phyloP scores from a whole-genome alignment of 352 stramenopile species.

The Globisporangium spinosum region DNA sequence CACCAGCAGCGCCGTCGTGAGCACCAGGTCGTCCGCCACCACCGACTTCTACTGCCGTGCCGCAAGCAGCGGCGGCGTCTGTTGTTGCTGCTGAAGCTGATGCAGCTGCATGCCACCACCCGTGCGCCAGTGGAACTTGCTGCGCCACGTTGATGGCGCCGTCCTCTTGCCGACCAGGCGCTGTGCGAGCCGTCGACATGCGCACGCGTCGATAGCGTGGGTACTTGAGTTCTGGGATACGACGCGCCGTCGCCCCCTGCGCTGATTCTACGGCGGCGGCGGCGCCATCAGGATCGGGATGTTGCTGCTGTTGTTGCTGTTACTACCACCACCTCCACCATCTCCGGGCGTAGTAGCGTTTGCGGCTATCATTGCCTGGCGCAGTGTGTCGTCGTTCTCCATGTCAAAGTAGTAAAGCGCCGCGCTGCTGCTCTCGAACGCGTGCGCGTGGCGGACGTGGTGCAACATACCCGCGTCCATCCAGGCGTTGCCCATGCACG shows the following conservation, averaged over 20 bases:
- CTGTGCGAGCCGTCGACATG: neutral
- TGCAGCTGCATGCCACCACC: neutral
- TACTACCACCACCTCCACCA: neutral
- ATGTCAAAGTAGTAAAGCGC: slow-evolving; percentile 44
- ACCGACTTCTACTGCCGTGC: neutral
- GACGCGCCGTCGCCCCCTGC: neutral
- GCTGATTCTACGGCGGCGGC: neutral
- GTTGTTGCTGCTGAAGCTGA: too few relatives aligned
- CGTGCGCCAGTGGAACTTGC: neutral
- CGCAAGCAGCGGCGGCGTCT: neutral
- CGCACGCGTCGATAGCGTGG: neutral
- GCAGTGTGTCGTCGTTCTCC: slow-evolving; percentile 17
- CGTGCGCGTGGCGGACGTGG: slow-evolving; percentile 35
- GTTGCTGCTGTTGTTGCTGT: neutral
- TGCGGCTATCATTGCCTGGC: neutral
- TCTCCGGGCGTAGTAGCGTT: neutral
- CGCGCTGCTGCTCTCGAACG: slow-evolving; percentile 29
- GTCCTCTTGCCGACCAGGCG: neutral
- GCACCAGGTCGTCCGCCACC: neutral
- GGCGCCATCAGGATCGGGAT: neutral
- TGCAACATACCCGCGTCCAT: slow-evolving; percentile 40
- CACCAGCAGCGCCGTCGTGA: slow-evolving; percentile 2
- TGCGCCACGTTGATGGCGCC: neutral
- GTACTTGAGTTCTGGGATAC: slow-evolving; percentile 2
- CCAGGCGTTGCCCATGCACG: neutral